A percentile compares a stretch with the other conserved stretches of the same genome.
Conservation (phyloP, 805 yeast genomes). For the Yueomyces sp. region DNA sequence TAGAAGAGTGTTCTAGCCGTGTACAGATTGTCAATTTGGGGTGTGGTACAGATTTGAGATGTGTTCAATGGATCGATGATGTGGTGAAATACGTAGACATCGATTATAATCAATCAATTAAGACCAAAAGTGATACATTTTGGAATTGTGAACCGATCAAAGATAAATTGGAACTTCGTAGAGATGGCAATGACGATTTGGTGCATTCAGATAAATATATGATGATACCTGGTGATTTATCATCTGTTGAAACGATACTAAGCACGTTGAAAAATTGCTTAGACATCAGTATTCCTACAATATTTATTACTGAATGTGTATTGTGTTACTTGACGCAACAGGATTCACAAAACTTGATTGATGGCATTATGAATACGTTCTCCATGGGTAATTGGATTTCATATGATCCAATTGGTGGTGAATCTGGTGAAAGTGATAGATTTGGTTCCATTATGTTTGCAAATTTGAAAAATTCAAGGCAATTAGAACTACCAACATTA, state of each 20-base stretch:
- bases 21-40: conserved; percentile 54
- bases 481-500: conserved; percentile 30
- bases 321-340: conserved; percentile 37
- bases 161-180: not conserved
- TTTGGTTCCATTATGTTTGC: conserved; percentile 44
- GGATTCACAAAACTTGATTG: conserved; percentile 29
- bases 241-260: conserved; percentile 17
- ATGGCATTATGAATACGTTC: conserved; percentile 19
- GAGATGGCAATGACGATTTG: conserved; percentile 16
- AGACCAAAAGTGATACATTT: conserved; percentile 26
- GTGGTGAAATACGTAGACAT: conserved; percentile 31
- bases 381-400: conserved; percentile 22
- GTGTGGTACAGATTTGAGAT: conserved; percentile 53
- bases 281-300: conserved; percentile 27
- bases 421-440: conserved; percentile 22
- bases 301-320: conserved; percentile 45
- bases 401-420: conserved; percentile 49
- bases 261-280: conserved; percentile 10
- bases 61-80: conserved; percentile 19
- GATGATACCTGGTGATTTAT: conserved; percentile 24
- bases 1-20: conserved; percentile 30
- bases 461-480: conserved; percentile 35
- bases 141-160: conserved; percentile 3
- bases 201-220: conserved; percentile 12
- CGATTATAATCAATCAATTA: conserved; percentile 36